Base-by-base conservation (phyloP, 768 basidiomycete genomes). In the Pleurotus giganteus region DNA sequence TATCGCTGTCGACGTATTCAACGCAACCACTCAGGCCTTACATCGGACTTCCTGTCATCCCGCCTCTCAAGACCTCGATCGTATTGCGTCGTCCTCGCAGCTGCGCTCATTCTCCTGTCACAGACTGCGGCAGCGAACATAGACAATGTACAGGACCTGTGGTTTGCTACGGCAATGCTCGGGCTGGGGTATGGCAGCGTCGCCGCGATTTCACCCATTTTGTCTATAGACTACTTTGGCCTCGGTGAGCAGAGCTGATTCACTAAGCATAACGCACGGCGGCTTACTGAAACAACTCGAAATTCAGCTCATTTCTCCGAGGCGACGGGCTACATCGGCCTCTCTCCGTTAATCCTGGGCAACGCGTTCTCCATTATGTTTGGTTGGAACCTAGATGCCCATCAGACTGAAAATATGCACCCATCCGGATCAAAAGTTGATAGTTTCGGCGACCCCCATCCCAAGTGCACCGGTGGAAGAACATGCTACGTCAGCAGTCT, bases 191-290 rank as follows among this genome's bases (percentile, higher is more conserved):
- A 94, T 61, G 92, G 92, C 2, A 77, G 82, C 47, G 70, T 72
- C 47, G 92, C 90, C 64, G 89, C 87, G 1, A 71, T 89, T 37
- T 77, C 81, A 62, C 90, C 91, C 0, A 84, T 86, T 17, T 75
- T 95, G 21, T 76, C 82, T 47, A 77, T 94, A 24, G 94, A 95
- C 60, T 94, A 89, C 89, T 96, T 94, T 60, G 93, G 93, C 4
- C 74, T 95, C 63, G 74, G 90, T 90, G 61, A 63, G 88, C n/a
- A n/a, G n/a, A n/a, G n/a, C n/a, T n/a, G n/a, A n/a, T n/a, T n/a
- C n/a, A n/a, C n/a, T n/a, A n/a, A n/a, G n/a, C n/a, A n/a, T n/a
- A n/a, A n/a, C n/a, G n/a, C 36, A 19, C 36, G 36, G 19, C 4
- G 19, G 19, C 7, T 37, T 15, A 21, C 8, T 15, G 15, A 12